A percentile compares a stretch with the other conserved stretches of the same genome.
Conservation (phyloP, 1,284 basidiomycete genomes). For the Ceratobasidium theobromae region DNA sequence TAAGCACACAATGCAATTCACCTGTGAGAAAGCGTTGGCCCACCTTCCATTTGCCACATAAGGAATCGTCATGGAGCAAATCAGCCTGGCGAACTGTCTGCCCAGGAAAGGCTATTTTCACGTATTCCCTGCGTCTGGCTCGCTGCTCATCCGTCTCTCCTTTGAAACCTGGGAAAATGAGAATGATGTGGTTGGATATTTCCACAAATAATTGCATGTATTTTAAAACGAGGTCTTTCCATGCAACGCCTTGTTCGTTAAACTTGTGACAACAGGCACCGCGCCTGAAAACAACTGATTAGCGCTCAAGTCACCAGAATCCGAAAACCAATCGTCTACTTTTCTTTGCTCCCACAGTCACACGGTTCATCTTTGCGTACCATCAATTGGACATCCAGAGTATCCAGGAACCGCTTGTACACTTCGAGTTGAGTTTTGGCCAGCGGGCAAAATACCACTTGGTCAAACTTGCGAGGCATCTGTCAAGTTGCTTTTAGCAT, state of each 20-base stretch:
- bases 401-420: constrained; percentile 68
- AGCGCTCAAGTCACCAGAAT: not conserved
- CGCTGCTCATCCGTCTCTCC: constrained; percentile 46
- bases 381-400: constrained; percentile 64
- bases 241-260: constrained; percentile 55
- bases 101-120: constrained; percentile 53
- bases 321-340: constrained; percentile 45
- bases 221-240: constrained; percentile 50
- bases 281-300: constrained; percentile 48
- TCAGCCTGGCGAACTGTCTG: constrained; percentile 47
- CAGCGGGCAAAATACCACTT: constrained; percentile 88
- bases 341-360: constrained; percentile 61
- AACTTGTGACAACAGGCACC: constrained; percentile 66
- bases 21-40: constrained; percentile 38
- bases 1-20: not conserved
- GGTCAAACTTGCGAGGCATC: constrained; percentile 79
- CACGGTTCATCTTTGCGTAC: constrained; percentile 68
- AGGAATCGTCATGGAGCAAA: constrained; percentile 59
- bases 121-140: constrained; percentile 55
- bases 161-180: constrained; percentile 70
- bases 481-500: constrained; percentile 42
- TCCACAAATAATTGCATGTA: constrained; percentile 76
- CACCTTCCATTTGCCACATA: constrained; percentile 85
- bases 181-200: constrained; percentile 78
- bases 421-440: constrained; percentile 64